Percentiles rank a stretch among this genome's conserved stretches.
These are phyloP conservation scores for Yarrowia sp. DNA, from an alignment of 805 yeast genomes.

Conservation along the genomic window DNA sequence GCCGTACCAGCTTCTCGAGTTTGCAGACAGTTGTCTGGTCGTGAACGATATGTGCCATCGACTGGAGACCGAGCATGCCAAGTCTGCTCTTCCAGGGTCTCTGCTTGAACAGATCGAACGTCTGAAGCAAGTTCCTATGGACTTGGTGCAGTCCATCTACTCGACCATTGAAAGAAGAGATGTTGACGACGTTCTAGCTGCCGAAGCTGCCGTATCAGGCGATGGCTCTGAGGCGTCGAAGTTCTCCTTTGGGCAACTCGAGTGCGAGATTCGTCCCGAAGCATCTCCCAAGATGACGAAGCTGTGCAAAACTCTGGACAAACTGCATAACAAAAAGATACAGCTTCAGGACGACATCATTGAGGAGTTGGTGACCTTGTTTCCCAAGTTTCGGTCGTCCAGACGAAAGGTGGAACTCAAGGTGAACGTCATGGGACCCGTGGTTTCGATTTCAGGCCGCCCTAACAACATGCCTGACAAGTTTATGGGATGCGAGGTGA, in stretches of 20 bases:
- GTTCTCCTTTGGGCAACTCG: neutral
- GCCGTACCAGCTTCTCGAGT: conserved; percentile 8
- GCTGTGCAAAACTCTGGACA: conserved; percentile 36
- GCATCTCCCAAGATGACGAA: conserved; percentile 30
- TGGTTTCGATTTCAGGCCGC: conserved; percentile 1
- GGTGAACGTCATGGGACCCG: neutral
- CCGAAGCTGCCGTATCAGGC: neutral
- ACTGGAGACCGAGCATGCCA: neutral
- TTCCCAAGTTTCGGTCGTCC: neutral
- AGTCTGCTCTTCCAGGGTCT: neutral
- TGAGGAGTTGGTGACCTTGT: conserved; percentile 29
- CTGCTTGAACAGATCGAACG: conserved; percentile 9
- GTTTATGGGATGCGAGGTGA: conserved; percentile 24
- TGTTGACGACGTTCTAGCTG: neutral
- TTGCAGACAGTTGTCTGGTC: conserved; percentile 9
- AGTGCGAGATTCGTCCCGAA: conserved; percentile 31
- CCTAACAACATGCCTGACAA: conserved; percentile 13
- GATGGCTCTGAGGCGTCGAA: neutral
- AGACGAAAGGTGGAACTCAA: conserved; percentile 10
- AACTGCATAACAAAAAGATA: conserved; percentile 33
- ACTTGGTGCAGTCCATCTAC: neutral
- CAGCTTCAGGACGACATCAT: conserved; percentile 31
- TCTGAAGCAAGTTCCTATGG: conserved; percentile 2
- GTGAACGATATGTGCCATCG: neutral
- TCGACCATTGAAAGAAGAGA: neutral